Percentiles rank a stretch among this genome's conserved stretches.
Conservation (phyloP, 768 basidiomycete genomes). For the Lactarius indigo region DNA sequence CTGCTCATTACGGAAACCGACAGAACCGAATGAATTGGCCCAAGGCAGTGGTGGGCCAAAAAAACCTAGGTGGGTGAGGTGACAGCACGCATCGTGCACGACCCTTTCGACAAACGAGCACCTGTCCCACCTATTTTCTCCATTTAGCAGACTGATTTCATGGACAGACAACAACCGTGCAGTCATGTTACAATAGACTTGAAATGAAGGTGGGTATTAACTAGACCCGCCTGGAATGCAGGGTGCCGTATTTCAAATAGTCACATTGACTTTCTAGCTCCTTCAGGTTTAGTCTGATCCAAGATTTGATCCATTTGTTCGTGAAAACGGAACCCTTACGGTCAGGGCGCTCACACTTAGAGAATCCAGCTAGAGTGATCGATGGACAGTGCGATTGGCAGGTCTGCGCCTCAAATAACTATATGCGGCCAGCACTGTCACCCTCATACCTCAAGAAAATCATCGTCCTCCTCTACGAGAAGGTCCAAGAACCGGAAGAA, state of each 20-base stretch:
- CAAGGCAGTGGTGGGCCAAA: not conserved
- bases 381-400: not conserved
- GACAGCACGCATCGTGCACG: not conserved
- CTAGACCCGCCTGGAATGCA: not conserved
- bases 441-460: constrained; percentile 49
- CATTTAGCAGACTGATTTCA: not conserved
- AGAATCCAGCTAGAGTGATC: not conserved
- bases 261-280: not conserved
- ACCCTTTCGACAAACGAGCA: not conserved
- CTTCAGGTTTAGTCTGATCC: not conserved
- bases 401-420: not conserved
- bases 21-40: not conserved
- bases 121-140: constrained; percentile 4
- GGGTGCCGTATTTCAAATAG: not conserved
- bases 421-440: not conserved
- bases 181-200: not conserved
- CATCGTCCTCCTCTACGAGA: constrained; percentile 70
- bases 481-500: constrained; percentile 73
- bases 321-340: not conserved
- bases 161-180: not conserved
- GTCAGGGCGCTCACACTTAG: not conserved
- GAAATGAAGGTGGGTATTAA: not conserved
- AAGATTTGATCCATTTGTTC: not conserved
- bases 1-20: not conserved
- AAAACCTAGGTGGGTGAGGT: not conserved